Evolutionary conservation across 495 filamentous ascomycete species (phyloP).

Genomic region (Ascodesmis nigricans): DNA sequence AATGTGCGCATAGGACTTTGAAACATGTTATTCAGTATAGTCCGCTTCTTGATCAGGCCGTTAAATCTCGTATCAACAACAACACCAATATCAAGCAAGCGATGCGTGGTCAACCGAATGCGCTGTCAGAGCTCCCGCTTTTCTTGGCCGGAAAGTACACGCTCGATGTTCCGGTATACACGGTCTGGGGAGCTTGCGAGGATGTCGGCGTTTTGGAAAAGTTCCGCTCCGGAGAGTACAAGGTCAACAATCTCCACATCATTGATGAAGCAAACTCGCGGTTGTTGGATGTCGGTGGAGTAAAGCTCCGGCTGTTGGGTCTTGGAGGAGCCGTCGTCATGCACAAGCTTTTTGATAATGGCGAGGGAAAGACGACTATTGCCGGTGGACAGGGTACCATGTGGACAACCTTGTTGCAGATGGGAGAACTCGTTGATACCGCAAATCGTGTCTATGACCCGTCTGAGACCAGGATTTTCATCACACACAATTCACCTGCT

Average conservation of each 20-base stretch:
- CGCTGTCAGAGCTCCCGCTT: slow-evolving; percentile 79
- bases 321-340: slow-evolving; percentile 94
- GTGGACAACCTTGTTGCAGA: slow-evolving; percentile 97
- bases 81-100: slow-evolving; percentile 65
- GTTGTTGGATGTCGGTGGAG: slow-evolving; percentile 77
- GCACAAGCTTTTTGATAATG: slow-evolving; percentile 99
- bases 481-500: slow-evolving; percentile 92
- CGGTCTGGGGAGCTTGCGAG: slow-evolving; percentile 97
- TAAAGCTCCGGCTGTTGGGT: slow-evolving; percentile 86
- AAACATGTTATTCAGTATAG: slow-evolving; percentile 98
- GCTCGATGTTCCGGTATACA: slow-evolving; percentile 90
- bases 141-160: slow-evolving; percentile 75
- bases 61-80: slow-evolving; percentile 57
- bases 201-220: slow-evolving; percentile 96
- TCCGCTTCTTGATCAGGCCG: slow-evolving; percentile 64
- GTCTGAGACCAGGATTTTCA: slow-evolving; percentile 90
- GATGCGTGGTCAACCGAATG: slow-evolving; percentile 38
- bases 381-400: slow-evolving; percentile 97
- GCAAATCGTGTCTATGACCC: slow-evolving; percentile 96
- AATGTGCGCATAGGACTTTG: slow-evolving; percentile 43
- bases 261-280: slow-evolving; percentile 95
- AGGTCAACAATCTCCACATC: slow-evolving; percentile 89
- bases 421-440: slow-evolving; percentile 96
- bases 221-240: slow-evolving; percentile 95
- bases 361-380: slow-evolving; percentile 92